phyloP scores from a whole-genome alignment of 2,329 filamentous ascomycete genomes.

The Davidsoniella neocaledoniae region DNA sequence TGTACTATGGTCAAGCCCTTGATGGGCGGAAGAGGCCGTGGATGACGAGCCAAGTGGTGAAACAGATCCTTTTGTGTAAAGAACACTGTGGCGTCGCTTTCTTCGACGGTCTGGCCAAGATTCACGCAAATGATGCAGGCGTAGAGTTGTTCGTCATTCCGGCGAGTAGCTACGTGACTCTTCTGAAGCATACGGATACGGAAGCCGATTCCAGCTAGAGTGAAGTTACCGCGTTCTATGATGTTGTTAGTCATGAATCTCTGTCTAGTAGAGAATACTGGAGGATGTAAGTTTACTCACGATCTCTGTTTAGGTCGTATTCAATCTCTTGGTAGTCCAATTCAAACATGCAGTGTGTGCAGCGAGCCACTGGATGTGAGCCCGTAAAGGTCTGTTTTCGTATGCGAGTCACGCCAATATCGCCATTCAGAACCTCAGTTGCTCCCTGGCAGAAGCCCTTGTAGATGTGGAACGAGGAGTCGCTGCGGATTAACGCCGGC shows the following conservation, averaged over 20 bases:
- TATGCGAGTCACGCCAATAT: constrained; percentile 32
- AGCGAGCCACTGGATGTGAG: constrained; percentile 33
- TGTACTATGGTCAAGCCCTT: constrained; percentile 33
- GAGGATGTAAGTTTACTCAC: constrained; percentile 19
- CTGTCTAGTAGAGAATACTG: not conserved
- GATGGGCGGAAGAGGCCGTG: constrained; percentile 33
- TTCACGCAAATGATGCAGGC: constrained; percentile 38
- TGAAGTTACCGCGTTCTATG: constrained; percentile 30
- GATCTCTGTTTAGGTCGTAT: constrained; percentile 30
- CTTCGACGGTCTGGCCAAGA: constrained; percentile 30
- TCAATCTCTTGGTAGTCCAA: constrained; percentile 36
- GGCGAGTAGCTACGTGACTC: constrained; percentile 32
- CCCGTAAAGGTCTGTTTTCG: constrained; percentile 26
- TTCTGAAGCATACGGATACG: constrained; percentile 40
- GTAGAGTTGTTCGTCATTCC: constrained; percentile 36
- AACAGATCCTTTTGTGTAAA: constrained; percentile 36
- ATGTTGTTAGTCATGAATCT: not conserved
- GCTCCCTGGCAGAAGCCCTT: constrained; percentile 41
- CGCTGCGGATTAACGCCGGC: constrained; percentile 6
- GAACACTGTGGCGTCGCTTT: constrained; percentile 40
- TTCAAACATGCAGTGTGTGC: constrained; percentile 35
- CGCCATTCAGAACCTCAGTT: constrained; percentile 30
- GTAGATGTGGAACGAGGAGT: constrained; percentile 34
- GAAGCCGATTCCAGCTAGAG: constrained; percentile 29
- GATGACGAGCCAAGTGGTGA: constrained; percentile 34